Base-by-base conservation (phyloP, 108 stramenopile species). In the Pseudonitzschia delicatissima region DNA sequence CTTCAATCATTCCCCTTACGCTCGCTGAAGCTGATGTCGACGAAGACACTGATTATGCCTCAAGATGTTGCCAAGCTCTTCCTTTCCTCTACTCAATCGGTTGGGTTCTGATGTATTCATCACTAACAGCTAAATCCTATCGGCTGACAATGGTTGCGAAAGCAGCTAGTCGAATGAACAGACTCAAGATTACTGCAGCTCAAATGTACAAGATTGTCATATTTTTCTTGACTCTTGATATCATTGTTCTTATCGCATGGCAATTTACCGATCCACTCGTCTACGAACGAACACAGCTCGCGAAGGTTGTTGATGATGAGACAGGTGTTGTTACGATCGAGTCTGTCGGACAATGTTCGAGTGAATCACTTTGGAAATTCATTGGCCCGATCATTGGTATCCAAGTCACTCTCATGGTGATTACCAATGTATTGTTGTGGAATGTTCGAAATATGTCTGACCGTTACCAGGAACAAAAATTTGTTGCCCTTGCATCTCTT, bases 391-490 rank as follows among this genome's bases (percentile, higher is more conserved):
- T 80, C 3, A 26, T 73, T 17, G 76, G 23, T 12, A 66, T 72
- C 21, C 79, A 80, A 35, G 36, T 72, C 21, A 48, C 28, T 39
- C 36, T 77, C 9, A 55, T 77, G 64, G 45, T 77, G 9, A 40
- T 44, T n/a, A 83, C 78, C 61, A 73, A 77, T 50, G 31, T 40
- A 15, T 52, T 83, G 20, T 37, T 79, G 4, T 77, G 49, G 45
- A 72, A 67, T 27, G 72, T 79, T 18, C 63, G 68, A 42, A 73
- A 74, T 18, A 50, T 77, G 8, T 52, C 50, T 17, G 79, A 80
- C 67, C 66, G 79, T 5, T 83, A 79, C 40, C 78, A 79, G 53
- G 78, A 83, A 64, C 68, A 68, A 37, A 79, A 79, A 39, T 80
- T 73, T 58, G 62, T 79, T 47, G 68, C 71, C 45, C 50, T 77